Conservation (phyloP, 805 yeast species). For the Maudiozyma barnettii region DNA sequence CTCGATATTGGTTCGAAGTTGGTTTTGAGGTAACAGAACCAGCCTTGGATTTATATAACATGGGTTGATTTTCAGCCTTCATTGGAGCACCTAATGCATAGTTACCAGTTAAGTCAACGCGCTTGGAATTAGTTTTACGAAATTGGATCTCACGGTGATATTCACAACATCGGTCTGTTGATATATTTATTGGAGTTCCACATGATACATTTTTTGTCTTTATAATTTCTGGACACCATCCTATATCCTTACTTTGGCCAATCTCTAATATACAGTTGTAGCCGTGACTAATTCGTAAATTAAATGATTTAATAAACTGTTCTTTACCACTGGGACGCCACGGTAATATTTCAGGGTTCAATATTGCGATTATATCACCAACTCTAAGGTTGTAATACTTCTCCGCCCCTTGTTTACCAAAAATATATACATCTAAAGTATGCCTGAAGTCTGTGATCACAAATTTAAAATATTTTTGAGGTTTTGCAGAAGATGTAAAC, state of each 20-base stretch:
- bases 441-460: slow-evolving; percentile 60
- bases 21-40: background rate
- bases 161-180: slow-evolving; percentile 50
- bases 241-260: slow-evolving; percentile 61
- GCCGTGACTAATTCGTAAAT: slow-evolving; percentile 43
- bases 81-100: slow-evolving; percentile 49
- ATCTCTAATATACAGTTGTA: slow-evolving; percentile 55
- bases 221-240: slow-evolving; percentile 46
- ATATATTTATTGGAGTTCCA: slow-evolving; percentile 47
- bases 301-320: slow-evolving; percentile 36
- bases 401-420: slow-evolving; percentile 52
- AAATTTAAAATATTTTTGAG: slow-evolving; percentile 50
- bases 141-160: slow-evolving; percentile 58
- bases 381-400: slow-evolving; percentile 62
- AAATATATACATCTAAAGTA: slow-evolving; percentile 50
- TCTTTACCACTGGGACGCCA: slow-evolving; percentile 21
- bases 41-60: background rate
- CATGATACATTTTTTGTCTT: slow-evolving; percentile 51
- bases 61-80: slow-evolving; percentile 11
- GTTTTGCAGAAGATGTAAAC: slow-evolving; percentile 32
- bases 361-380: slow-evolving; percentile 65
- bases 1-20: background rate
- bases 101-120: slow-evolving; percentile 70
- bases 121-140: slow-evolving; percentile 42
- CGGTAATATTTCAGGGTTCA: slow-evolving; percentile 61